These are phyloP conservation scores for Chlorella vulgaris DNA, from an alignment of 139 green algal species.

Conservation along the genomic window DNA sequence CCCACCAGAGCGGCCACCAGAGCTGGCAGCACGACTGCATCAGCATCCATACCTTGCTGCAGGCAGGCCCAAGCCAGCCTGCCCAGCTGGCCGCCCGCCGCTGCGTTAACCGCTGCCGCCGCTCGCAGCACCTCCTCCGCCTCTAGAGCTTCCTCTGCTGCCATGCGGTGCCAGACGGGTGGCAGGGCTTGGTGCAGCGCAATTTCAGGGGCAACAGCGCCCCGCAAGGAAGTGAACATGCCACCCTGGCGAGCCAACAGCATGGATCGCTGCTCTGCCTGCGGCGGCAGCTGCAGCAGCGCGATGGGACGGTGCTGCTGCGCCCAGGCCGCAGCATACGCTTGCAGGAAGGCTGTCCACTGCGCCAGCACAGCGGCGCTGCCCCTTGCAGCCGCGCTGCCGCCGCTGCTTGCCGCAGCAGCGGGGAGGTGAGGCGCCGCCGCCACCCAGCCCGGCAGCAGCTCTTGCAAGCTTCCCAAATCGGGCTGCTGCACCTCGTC, in stretches of 20 bases:
- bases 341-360: not conserved
- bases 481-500: constrained; percentile 14
- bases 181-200: not conserved
- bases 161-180: not conserved
- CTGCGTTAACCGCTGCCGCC: not conserved
- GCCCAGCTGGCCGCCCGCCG: constrained; percentile 1
- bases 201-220: not conserved
- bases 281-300: constrained; percentile 20
- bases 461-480: not conserved
- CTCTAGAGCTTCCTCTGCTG: not conserved
- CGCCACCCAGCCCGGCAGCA: constrained; percentile 29
- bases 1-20: constrained; percentile 3
- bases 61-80: constrained; percentile 24
- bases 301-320: constrained; percentile 17
- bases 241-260: constrained; percentile 10
- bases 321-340: not conserved
- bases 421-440: not conserved
- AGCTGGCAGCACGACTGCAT: constrained; percentile 8
- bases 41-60: not conserved
- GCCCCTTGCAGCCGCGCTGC: not conserved
- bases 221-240: not conserved
- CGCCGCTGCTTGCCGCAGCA: not conserved
- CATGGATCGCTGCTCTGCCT: not conserved
- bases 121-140: not conserved
- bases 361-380: not conserved